Percentiles rank a stretch among this genome's conserved stretches.
Evolutionary conservation across 768 basidiomycete species (phyloP).

Genomic region (Mycena galericulata): DNA sequence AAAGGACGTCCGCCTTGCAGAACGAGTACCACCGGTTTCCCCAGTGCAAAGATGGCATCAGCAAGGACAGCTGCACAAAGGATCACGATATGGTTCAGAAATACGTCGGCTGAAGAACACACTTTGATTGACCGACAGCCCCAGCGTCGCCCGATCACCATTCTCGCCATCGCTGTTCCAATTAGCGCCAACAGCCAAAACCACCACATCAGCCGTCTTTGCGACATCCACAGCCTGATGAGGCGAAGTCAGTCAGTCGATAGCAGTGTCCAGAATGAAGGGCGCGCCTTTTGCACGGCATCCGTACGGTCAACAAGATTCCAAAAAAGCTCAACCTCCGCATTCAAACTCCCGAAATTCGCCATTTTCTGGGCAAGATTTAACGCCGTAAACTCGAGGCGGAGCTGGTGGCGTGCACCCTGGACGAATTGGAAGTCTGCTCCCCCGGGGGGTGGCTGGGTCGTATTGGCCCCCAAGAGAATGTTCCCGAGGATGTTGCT

Average conservation of each 20-base stretch:
- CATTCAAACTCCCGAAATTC: constrained; percentile 41
- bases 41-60: constrained; percentile 39
- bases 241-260: background rate
- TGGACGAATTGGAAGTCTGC: constrained; percentile 33
- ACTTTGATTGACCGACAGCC: constrained; percentile 41
- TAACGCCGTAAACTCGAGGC: constrained; percentile 39
- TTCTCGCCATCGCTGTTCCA: constrained; percentile 45
- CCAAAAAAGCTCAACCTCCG: constrained; percentile 41
- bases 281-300: constrained; percentile 32
- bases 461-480: constrained; percentile 31
- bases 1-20: constrained; percentile 42
- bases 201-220: constrained; percentile 37
- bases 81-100: background rate
- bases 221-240: constrained; percentile 40
- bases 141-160: constrained; percentile 40
- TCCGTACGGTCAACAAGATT: constrained; percentile 38
- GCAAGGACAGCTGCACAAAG: constrained; percentile 35
- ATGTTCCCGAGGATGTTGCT: constrained; percentile 41
- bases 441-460: constrained; percentile 37
- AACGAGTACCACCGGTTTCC: constrained; percentile 39
- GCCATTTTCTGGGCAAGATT: constrained; percentile 38
- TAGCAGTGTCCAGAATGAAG: background rate
- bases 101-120: background rate
- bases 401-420: constrained; percentile 34
- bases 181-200: constrained; percentile 41